Evolutionary conservation across 2,329 filamentous ascomycete genomes (phyloP).

Genomic region (Talaromyces marneffei): DNA sequence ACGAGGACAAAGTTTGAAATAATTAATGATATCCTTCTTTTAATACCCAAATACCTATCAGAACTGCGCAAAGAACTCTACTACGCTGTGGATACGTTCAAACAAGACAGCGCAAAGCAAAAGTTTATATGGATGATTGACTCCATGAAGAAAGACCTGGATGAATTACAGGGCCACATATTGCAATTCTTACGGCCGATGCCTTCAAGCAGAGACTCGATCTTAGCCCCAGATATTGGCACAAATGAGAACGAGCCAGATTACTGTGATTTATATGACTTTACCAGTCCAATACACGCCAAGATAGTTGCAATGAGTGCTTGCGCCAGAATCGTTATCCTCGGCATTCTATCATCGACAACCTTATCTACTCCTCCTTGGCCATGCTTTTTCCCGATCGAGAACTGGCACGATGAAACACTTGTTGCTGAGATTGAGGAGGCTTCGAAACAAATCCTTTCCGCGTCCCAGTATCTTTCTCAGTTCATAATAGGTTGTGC

Average conservation of each 20-base stretch:
- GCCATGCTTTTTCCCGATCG: background rate
- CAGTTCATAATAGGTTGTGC: slow-evolving; percentile 9
- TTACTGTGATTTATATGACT: background rate
- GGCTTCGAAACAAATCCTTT: slow-evolving; percentile 1
- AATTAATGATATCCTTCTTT: slow-evolving; percentile 8
- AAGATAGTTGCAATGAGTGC: slow-evolving; percentile 7
- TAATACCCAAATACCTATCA: background rate
- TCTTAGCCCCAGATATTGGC: background rate
- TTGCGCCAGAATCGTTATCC: slow-evolving; percentile 1
- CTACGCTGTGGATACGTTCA: background rate
- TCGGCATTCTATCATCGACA: background rate
- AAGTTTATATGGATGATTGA: background rate
- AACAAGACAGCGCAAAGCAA: background rate
- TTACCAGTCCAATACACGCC: background rate
- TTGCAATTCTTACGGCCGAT: background rate
- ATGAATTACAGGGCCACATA: background rate
- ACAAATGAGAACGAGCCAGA: background rate
- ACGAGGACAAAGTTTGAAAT: background rate
- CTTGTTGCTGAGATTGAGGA: background rate
- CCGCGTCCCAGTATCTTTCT: slow-evolving; percentile 4
- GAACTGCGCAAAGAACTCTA: background rate
- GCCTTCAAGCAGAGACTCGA: background rate
- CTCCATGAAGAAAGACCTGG: background rate
- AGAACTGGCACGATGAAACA: background rate
- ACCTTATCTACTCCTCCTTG: background rate